Conservation (phyloP, 257 asterid genomes). For the Solanum sitiens region DNA sequence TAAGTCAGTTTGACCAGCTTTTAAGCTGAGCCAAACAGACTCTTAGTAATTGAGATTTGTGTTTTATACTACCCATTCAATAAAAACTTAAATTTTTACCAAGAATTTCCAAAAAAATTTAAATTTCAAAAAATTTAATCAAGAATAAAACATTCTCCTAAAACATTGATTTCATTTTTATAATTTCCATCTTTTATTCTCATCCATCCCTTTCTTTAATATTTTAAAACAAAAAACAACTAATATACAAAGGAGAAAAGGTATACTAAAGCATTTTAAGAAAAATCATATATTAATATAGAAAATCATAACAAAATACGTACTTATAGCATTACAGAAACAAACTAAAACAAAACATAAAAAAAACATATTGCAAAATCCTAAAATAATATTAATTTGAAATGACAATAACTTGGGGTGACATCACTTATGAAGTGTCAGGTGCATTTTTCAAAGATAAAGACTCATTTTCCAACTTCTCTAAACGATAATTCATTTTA, state of each 20-base stretch:
- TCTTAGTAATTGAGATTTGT: neutral
- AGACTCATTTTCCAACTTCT: neutral
- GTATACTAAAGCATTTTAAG: neutral
- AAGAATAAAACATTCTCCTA: too few species aligned
- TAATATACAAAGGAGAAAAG: neutral
- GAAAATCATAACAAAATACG: neutral
- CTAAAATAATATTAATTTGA: neutral
- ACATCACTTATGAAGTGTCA: neutral
- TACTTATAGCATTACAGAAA: neutral
- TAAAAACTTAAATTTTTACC: neutral
- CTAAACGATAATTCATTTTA: neutral
- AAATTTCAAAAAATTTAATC: too few species aligned
- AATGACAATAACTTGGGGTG: neutral
- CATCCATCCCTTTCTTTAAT: neutral
- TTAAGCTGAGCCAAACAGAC: too few species aligned
- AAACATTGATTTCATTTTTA: neutral
- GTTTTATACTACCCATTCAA: neutral
- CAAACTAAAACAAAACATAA: neutral
- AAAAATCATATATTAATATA: neutral
- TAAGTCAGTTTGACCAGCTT: too few species aligned
- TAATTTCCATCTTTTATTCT: neutral
- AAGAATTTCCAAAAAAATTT: too few species aligned
- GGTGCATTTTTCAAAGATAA: neutral
- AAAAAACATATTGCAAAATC: neutral
- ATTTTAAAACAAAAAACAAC: neutral